Evolutionary conservation across 768 basidiomycete species (phyloP).

Genomic region (Rossbeevera mucosa): DNA sequence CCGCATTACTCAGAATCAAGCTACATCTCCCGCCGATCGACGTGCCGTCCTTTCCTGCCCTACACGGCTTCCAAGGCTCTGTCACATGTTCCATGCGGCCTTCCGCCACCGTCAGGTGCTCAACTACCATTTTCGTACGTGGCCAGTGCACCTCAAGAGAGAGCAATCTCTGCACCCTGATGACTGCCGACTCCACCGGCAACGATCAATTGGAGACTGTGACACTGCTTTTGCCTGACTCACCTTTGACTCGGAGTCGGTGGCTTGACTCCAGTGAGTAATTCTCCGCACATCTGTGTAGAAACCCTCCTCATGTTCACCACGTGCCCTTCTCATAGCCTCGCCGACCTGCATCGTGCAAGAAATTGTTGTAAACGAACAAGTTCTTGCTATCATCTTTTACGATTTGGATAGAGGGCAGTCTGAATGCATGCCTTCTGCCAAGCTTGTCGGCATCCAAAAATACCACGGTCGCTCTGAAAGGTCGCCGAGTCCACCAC

Average conservation of each 20-base stretch:
- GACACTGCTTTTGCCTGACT: constrained; percentile 62
- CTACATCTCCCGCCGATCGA: constrained; percentile 55
- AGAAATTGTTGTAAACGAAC: constrained; percentile 63
- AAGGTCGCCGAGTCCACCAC: constrained; percentile 24
- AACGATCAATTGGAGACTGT: constrained; percentile 45
- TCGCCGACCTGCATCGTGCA: constrained; percentile 59
- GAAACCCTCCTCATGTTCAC: constrained; percentile 23
- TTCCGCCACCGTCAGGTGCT: constrained; percentile 53
- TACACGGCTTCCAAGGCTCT: constrained; percentile 61
- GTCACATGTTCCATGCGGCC: constrained; percentile 53
- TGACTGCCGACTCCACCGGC: constrained; percentile 43
- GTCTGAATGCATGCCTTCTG: constrained; percentile 50
- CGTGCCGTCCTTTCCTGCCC: constrained; percentile 46
- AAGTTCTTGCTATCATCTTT: constrained; percentile 56
- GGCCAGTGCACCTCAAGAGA: constrained; percentile 52
- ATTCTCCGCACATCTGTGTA: constrained; percentile 7
- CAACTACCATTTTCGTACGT: constrained; percentile 55
- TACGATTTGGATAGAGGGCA: constrained; percentile 64
- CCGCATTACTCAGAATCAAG: constrained; percentile 52
- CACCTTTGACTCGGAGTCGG: constrained; percentile 58
- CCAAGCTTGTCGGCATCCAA: constrained; percentile 53
- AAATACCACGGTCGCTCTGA: constrained; percentile 33
- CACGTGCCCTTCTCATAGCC: constrained; percentile 36
- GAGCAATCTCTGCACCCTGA: constrained; percentile 34
- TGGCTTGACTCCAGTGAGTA: constrained; percentile 67